Evolutionary conservation across 2,329 filamentous ascomycete genomes (phyloP), one percentile per base, ranked within the genome.

Genomic region (Zarea fungicola): DNA sequence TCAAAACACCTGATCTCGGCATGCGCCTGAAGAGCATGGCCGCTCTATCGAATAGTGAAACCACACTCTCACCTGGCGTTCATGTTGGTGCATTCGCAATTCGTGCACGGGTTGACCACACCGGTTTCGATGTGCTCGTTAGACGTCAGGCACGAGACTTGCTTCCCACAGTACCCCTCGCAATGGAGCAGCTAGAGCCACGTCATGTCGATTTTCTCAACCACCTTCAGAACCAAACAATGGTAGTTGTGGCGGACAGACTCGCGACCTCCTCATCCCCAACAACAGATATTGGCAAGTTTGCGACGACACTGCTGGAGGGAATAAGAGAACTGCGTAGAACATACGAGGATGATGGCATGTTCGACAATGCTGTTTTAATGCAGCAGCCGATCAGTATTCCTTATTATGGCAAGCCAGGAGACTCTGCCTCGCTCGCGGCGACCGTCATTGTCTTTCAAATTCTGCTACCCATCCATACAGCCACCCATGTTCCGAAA

Each of bases 51-150:
- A 67, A 68, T 49, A 66, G 66, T 53, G 69, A 63, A 50, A 69
- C 66, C 8, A 73, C 75, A 55, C 64, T 77, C 16, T 67, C 72
- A 6, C 68, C 76, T 0, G 78, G 77, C 2, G 73, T 82, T 8
- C 77, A 84, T 54, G 49, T 84, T 2, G 78, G 77, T 32, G 71
- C 81, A 48, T 84, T 84, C 54, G 78, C 75, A 2, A 68, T 81
- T 34, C 70, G 75, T 32, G 76, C 78, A 2, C 65, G 72, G 3
- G 67, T 78, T 8, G 71, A 73, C 28, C 69, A 67, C 40, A 69
- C 73, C 49, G 79, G 80, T 6, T 87, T 85, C 53, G 80, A 86
- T 53, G 72, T 87, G 6, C 67, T 87, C 13, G 82, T 83, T 16
- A 72, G 74, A 43, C 77, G 72, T 37, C 70, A 72, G 6, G 70